Evolutionary conservation across 73 alveolate species (phyloP).

Genomic region (Paramecium primaurelia): DNA sequence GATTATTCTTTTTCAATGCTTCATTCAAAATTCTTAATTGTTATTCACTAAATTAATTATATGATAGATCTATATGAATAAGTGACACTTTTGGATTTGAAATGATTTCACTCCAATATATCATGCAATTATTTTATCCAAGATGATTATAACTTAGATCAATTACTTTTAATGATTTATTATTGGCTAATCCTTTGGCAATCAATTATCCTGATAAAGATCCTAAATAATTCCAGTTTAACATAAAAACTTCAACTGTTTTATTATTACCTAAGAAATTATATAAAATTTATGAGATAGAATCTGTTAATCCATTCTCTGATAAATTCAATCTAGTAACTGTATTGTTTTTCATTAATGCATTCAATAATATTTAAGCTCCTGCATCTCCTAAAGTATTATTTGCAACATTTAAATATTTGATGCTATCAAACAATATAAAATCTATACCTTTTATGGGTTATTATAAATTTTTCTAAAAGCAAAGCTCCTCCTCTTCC

Average conservation of each 20-base stretch:
- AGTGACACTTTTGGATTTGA: background rate
- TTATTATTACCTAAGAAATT: background rate
- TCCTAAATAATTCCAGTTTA: conserved; percentile 36
- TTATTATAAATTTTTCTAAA: background rate
- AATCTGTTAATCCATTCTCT: conserved; percentile 3
- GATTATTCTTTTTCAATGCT: background rate
- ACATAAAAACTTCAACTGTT: background rate
- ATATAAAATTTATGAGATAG: background rate
- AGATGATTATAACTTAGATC: conserved; percentile 30
- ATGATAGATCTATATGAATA: conserved; percentile 25
- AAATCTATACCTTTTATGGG: background rate
- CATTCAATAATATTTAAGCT: background rate
- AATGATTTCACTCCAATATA: background rate
- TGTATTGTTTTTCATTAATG: background rate
- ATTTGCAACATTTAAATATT: background rate
- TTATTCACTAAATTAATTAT: conserved; percentile 16
- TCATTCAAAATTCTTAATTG: background rate
- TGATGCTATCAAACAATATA: background rate
- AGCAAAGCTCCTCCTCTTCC: conserved; percentile 10
- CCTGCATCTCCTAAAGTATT: conserved; percentile 22
- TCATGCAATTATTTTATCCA: conserved; percentile 6
- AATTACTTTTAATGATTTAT: conserved; percentile 12
- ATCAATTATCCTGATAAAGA: background rate
- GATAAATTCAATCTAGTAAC: background rate
- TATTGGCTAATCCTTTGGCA: background rate